These are phyloP conservation scores for Pistacia vera DNA, from an alignment of 345 rosid species.

Conservation along the genomic window DNA sequence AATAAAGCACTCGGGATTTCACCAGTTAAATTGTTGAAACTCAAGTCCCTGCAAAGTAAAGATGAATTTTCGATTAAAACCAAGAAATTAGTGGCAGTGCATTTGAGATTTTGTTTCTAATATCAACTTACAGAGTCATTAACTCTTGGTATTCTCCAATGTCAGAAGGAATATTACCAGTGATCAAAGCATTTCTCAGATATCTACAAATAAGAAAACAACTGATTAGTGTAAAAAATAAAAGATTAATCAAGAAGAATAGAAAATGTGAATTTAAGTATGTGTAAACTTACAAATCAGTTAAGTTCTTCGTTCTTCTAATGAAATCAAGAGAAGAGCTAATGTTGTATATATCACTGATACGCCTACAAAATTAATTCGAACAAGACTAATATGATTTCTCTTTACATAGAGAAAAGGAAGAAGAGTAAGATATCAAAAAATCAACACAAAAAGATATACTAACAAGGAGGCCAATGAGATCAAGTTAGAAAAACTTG, in stretches of 20 bases:
- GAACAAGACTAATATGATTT: neutral
- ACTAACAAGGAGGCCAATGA: constrained; percentile 41
- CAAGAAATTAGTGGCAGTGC: too few species aligned
- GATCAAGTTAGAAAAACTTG: constrained; percentile 34
- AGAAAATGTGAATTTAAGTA: neutral
- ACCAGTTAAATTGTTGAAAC: constrained; percentile 45
- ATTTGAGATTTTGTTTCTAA: too few species aligned
- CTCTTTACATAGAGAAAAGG: neutral
- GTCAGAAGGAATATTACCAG: constrained; percentile 25
- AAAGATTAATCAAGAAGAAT: neutral
- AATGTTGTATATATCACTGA: constrained; percentile 34
- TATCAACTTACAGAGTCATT: constrained; percentile 30
- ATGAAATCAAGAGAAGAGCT: constrained; percentile 50
- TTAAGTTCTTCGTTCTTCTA: constrained; percentile 35
- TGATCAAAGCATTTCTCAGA: constrained; percentile 35
- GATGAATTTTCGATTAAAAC: neutral
- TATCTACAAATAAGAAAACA: constrained; percentile 3
- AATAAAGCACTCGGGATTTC: constrained; percentile 34
- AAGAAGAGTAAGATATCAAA: neutral
- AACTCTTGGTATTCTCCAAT: constrained; percentile 29
- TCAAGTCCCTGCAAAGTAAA: constrained; percentile 36
- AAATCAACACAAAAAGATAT: neutral
- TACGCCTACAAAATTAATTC: constrained; percentile 31
- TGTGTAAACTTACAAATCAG: constrained; percentile 41
- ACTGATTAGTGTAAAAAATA: neutral